These are phyloP conservation scores for Vigna trinervia DNA, from an alignment of 306 rosid genomes.

Conservation along the genomic window DNA sequence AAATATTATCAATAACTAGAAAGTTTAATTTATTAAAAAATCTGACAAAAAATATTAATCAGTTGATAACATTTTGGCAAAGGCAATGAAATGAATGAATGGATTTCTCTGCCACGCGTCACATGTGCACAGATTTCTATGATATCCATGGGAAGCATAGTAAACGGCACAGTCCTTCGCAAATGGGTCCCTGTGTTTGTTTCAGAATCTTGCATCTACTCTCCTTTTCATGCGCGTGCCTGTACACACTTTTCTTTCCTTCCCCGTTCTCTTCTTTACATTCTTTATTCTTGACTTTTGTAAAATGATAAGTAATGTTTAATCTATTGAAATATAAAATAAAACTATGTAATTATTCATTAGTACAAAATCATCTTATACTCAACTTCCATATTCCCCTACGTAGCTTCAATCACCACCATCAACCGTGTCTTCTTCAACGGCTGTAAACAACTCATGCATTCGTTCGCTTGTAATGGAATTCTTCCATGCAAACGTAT, in stretches of 20 bases:
- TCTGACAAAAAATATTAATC: too few relatives aligned
- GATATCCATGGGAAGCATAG: conserved; percentile 25
- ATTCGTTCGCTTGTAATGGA: neutral
- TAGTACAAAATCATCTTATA: neutral
- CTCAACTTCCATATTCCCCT: neutral
- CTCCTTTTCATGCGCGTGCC: conserved; percentile 48
- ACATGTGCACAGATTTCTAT: conserved; percentile 38
- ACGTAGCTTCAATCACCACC: neutral
- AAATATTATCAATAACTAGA: neutral
- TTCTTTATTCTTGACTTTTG: too few relatives aligned
- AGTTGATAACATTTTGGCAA: neutral
- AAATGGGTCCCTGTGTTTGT: conserved; percentile 26
- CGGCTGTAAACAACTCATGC: neutral
- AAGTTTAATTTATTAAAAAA: neutral
- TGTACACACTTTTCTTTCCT: neutral
- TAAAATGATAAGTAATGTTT: too few relatives aligned
- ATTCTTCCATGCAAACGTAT: neutral
- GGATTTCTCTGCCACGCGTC: conserved; percentile 48
- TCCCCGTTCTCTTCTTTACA: too few relatives aligned
- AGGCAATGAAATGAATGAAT: neutral
- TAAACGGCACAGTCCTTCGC: conserved; percentile 14
- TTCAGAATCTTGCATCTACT: conserved; percentile 18
- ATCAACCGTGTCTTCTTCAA: neutral
- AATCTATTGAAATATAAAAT: too few relatives aligned
- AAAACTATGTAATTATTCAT: neutral